Base-by-base conservation (phyloP, 352 stramenopile species). In the Phytophthora brassicae region DNA sequence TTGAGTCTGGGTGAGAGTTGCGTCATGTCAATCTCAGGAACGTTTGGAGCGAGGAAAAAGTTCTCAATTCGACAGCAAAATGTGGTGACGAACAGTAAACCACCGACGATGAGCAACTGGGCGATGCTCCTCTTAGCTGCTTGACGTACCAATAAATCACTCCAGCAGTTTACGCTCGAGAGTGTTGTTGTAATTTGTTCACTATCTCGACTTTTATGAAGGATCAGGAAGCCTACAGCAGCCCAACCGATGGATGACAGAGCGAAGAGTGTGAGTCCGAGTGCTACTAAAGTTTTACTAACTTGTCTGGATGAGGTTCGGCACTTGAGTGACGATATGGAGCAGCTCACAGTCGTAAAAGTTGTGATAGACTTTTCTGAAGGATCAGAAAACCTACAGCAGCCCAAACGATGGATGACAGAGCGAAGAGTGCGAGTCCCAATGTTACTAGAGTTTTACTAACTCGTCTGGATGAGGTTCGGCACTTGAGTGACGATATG, bases 41-140 rank as follows among this genome's bases (percentile, higher is more conserved):
- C 49, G n/a, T 60, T 59, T 5, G 64, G 59, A 1, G 64, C 56
- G 16, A 87, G 47, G 36, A 89, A 68, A 16, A 87, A 77, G 51
- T 75, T 66, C 49, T 89, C 79, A 14, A 85, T 49, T 8, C 79
- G 77, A 47, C 79, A 89, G 61, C 79, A 89, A 24, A 73, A 60
- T 23, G 77, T 87, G 8, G 70, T 67, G 2, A 69, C 56, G 6
- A 89, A 41, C 9, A 89, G 38, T 26, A 73, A 39, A 26, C 47
- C 55, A 31, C 73, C 75, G 14, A 79, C 46, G 4, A 66, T 52
- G 26, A 84, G 56, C 29, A 87, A 51, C 50, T 77, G 52, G 1
- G 36, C 65, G 7, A 75, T 65, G 22, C 63, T 75, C 49, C 68
- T 60, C 9, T 57, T 31, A 0, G 60, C 56, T 1, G 54, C 48